phyloP scores from a whole-genome alignment of 2,329 filamentous ascomycete genomes.

The Pezicula carpinea region DNA sequence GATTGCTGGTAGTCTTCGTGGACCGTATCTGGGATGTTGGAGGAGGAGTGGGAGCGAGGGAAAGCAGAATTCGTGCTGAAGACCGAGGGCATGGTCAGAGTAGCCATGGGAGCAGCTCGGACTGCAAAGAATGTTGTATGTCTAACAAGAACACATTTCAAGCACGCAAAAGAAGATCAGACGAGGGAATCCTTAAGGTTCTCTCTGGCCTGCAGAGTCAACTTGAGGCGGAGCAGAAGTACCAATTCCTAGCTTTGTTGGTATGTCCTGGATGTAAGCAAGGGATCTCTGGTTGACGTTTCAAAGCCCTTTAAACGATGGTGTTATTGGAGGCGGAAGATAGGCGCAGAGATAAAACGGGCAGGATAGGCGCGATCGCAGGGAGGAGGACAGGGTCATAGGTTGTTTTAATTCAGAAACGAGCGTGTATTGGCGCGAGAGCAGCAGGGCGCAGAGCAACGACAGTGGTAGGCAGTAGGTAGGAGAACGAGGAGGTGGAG shows the following conservation, averaged over 20 bases:
- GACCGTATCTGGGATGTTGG: constrained; percentile 24
- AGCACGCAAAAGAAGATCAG: not conserved
- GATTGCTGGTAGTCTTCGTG: constrained; percentile 21
- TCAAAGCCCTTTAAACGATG: constrained; percentile 2
- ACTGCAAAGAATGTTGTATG: constrained; percentile 13
- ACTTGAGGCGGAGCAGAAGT: constrained; percentile 7
- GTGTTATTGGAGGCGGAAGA: constrained; percentile 1
- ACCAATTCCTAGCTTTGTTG: not conserved
- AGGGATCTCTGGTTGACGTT: not conserved
- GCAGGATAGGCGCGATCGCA: not conserved
- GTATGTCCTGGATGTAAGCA: not conserved
- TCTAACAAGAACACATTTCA: constrained; percentile 21
- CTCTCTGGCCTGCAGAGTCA: constrained; percentile 11
- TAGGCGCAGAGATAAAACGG: constrained; percentile 1
- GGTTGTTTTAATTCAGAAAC: not conserved
- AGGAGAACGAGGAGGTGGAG: not conserved
- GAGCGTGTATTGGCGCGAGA: not conserved
- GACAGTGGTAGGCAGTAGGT: not conserved
- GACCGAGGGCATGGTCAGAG: constrained; percentile 25
- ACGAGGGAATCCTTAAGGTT: not conserved
- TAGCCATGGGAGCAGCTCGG: constrained; percentile 23
- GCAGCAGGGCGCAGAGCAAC: not conserved
- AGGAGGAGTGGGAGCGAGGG: constrained; percentile 29
- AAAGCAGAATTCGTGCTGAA: constrained; percentile 23
- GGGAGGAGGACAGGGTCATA: not conserved